Evolutionary conservation across 106 monocot species (phyloP), one percentile per base, ranked within the genome.

Genomic region (Acanthochlamys bracteata): DNA sequence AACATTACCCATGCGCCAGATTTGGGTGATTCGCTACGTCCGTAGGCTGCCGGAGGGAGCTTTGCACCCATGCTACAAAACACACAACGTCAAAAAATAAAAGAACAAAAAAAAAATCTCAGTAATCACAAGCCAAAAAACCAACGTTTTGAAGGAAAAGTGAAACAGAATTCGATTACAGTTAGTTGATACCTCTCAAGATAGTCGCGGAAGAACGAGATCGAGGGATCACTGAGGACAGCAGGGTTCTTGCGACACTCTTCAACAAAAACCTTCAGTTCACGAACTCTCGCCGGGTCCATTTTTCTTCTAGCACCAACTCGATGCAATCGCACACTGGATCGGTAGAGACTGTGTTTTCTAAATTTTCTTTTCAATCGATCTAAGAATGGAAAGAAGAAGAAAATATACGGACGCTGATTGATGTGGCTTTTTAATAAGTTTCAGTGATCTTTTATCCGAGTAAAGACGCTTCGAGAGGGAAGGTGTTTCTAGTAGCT

Each of bases 191-290:
- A 89, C 93, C 93, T 90, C 69, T 90, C 86, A 61, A 96, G 76
- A 55, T 86, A 86, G 39, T 91, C 88, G 11, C 88, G 71, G 74
- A 91, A 91, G 81, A 90, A 90, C 68, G 21, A 7, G 24, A 55
- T 41, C 0, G 67, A 49, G 25, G 19, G 55, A 40, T 89, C 89
- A 72, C 49, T 7, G 57, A 94, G 89, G 59, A 86, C 43, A 41
- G 83, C 53, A 20, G 94, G 90, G 20, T 84, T 82, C 4, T 69
- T 74, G 71, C 79, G 69, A 75, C 93, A 94, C 69, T 81, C 81
- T 55, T 89, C 86, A 52, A 94, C 78, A 74, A 94, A 89, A 3
- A 71, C 27, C 75, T 77, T 79, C 59, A 94, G 67, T 77, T 89
- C 74, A 25, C 67, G 73, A 65, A 89, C 60, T 69, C 83, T 89